Base-by-base conservation (phyloP, 1,284 basidiomycete genomes). In the Sporisorium graminicola region DNA sequence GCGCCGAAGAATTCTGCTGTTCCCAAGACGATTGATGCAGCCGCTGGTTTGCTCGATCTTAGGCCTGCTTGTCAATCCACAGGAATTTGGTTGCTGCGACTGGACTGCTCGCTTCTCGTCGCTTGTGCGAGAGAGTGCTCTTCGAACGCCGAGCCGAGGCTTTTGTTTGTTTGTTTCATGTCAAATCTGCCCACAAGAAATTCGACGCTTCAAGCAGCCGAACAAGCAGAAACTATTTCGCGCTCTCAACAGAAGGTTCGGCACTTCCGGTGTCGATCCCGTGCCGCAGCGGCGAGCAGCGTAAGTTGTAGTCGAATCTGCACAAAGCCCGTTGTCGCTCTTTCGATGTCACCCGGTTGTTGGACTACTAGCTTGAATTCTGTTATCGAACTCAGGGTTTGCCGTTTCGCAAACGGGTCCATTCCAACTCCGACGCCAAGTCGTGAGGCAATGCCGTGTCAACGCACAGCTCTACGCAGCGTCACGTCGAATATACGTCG, bases 111-210 rank as follows among this genome's bases (percentile, higher is more conserved):
- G 37, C 37, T 40, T 40, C 16, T 31, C 29, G 29, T 31, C 10
- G 29, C 10, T 31, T 31, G 29, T 18, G 37, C 4, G 37, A 40
- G 37, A 2, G 37, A 18, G 14, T n/a, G 37, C 18, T 18, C 7
- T 5, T 40, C 16, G 16, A 40, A 4, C 3, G 37, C 37, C 37
- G 37, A 40, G 37, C 37, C 8, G 37, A 40, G 37, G 37, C 37
- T 40, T 40, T 40, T 40, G 37, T 40, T 40, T 40, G 37, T 40
- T 40, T n/a, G 37, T 40, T 37, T n/a, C 37, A 40, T n/a, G 37
- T 40, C 37, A 18, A 18, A 40, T 3, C 14, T n/a, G 37, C n/a
- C 37, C 12, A 40, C 18, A 40, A 40, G 18, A 40, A 40, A 18
- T 5, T 40, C 12, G 5, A 18, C 5, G 18, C 7, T 35, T 35